phyloP scores from a whole-genome alignment of 1,139 yeast genomes.

The Suhomyces atakaporum region DNA sequence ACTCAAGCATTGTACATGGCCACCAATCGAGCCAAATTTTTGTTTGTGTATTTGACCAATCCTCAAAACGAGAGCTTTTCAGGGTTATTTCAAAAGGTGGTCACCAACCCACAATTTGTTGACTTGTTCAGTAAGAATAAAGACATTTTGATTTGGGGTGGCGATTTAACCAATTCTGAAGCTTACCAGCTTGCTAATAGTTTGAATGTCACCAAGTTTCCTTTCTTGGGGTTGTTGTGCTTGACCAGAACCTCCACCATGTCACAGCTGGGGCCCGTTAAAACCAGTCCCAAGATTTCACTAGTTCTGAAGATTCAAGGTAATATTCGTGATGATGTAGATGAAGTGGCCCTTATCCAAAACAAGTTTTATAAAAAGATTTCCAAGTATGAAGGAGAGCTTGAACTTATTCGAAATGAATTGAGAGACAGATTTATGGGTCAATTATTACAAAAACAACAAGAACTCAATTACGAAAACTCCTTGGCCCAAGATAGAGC shows the following conservation, averaged over 20 bases:
- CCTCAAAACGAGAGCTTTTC: constrained; percentile 67
- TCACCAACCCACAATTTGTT: constrained; percentile 56
- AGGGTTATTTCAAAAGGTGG: constrained; percentile 55
- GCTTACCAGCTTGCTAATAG: constrained; percentile 82
- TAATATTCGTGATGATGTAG: constrained; percentile 39
- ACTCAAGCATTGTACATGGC: constrained; percentile 72
- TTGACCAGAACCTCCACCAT: constrained; percentile 56
- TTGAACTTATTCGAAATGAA: constrained; percentile 60
- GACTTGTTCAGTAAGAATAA: constrained; percentile 45
- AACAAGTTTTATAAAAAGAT: constrained; percentile 45
- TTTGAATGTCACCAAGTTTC: constrained; percentile 72
- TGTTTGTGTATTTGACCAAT: constrained; percentile 73
- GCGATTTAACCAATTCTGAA: constrained; percentile 77
- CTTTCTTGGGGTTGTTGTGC: constrained; percentile 72
- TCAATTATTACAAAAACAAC: constrained; percentile 67
- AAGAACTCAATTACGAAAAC: constrained; percentile 74
- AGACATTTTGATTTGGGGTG: constrained; percentile 76
- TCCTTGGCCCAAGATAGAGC: constrained; percentile 61
- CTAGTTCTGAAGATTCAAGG: constrained; percentile 73
- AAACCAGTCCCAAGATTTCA: constrained; percentile 56
- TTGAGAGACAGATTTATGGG: constrained; percentile 60
- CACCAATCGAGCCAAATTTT: constrained; percentile 65
- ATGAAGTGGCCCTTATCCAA: constrained; percentile 28
- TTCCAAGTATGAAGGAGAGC: constrained; percentile 61
- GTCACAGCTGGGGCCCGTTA: constrained; percentile 60